Evolutionary conservation across 2,329 filamentous ascomycete species (phyloP).

Genomic region (Cladophialophora bantiana): DNA sequence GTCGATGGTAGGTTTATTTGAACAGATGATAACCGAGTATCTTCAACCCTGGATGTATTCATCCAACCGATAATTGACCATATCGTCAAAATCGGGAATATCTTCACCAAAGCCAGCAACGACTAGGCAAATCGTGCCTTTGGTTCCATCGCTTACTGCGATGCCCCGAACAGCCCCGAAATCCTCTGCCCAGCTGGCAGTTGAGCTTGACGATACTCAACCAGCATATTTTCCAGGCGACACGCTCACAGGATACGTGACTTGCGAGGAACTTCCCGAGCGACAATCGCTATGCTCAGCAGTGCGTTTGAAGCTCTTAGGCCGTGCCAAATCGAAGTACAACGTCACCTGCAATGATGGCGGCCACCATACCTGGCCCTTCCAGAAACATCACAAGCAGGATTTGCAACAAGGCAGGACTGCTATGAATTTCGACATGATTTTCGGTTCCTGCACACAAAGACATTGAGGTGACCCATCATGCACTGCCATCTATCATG

Average conservation of each 20-base stretch:
- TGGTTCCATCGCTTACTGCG: neutral
- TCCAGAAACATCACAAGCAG: neutral
- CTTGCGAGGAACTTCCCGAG: neutral
- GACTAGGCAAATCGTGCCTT: too few relatives aligned
- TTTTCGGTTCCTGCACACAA: neutral
- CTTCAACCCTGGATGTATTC: too few relatives aligned
- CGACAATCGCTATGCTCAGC: neutral
- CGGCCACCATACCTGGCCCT: neutral
- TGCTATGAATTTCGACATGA: neutral
- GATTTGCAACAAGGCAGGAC: neutral
- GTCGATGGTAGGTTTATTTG: too few relatives aligned
- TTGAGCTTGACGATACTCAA: neutral
- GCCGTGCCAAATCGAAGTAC: neutral
- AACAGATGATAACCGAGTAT: too few relatives aligned
- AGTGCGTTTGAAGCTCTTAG: constrained; percentile 6
- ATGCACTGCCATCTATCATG: constrained; percentile 8
- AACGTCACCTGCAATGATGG: neutral
- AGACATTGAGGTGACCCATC: constrained; percentile 2
- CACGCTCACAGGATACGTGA: constrained; percentile 7
- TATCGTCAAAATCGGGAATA: too few relatives aligned
- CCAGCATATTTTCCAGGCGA: constrained; percentile 9
- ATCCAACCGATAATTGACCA: too few relatives aligned
- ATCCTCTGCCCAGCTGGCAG: neutral
- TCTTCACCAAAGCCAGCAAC: too few relatives aligned
- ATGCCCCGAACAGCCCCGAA: neutral